These are phyloP conservation scores for Dactylorhiza incarnata DNA, from an alignment of 106 monocot species.

Conservation along the genomic window DNA sequence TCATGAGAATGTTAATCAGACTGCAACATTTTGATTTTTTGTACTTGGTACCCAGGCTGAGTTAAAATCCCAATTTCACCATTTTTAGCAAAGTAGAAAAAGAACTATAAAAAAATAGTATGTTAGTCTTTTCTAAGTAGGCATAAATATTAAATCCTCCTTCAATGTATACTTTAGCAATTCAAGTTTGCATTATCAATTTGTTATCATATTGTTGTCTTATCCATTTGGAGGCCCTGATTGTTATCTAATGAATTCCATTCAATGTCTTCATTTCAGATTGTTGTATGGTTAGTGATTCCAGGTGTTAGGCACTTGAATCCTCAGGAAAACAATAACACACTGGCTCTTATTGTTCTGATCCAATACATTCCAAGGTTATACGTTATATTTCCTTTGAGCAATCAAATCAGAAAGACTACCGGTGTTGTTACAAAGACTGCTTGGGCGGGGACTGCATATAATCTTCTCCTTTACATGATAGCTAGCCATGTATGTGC, in stretches of 20 bases:
- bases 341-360: conserved; percentile 65
- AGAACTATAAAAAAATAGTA: not conserved
- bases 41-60: too few relatives aligned
- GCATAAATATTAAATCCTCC: not conserved
- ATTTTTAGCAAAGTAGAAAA: not conserved
- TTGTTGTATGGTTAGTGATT: conserved; percentile 70
- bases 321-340: conserved; percentile 48
- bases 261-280: conserved; percentile 35
- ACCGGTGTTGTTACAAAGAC: conserved; percentile 73
- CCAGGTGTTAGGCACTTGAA: conserved; percentile 55
- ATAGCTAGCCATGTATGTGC: conserved; percentile 84
- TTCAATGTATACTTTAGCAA: not conserved
- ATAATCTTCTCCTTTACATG: conserved; percentile 83
- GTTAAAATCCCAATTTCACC: too few relatives aligned
- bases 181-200: not conserved
- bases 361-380: conserved; percentile 75
- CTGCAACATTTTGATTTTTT: too few relatives aligned
- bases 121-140: not conserved
- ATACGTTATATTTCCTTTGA: conserved; percentile 84
- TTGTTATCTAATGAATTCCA: not conserved
- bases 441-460: conserved; percentile 88
- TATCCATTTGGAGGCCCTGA: not conserved
- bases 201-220: not conserved
- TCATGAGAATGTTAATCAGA: too few relatives aligned
- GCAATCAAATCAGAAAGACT: conserved; percentile 67